A percentile compares a stretch with the other conserved stretches of the same genome.
Conservation (phyloP, 495 filamentous ascomycete species). For the Monascus purpureus region DNA sequence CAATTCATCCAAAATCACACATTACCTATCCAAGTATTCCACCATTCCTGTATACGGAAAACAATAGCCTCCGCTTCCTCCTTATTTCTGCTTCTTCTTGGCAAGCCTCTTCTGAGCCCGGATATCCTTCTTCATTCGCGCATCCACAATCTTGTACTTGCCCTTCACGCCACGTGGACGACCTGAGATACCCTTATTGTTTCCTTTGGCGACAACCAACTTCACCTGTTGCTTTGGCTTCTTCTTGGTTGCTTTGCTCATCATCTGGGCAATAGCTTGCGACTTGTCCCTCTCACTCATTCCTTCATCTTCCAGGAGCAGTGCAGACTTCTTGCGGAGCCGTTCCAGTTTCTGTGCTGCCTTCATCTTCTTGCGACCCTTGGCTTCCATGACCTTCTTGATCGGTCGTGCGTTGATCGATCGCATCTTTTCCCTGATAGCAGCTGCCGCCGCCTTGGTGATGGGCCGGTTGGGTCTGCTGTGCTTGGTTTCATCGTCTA, state of each 20-base stretch:
- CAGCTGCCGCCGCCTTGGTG: constrained; percentile 72
- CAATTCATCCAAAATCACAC: too few relatives aligned
- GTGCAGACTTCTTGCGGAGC: constrained; percentile 82
- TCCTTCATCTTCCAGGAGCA: constrained; percentile 74
- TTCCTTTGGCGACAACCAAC: constrained; percentile 76
- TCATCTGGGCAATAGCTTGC: constrained; percentile 62
- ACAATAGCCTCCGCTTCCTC: too few relatives aligned
- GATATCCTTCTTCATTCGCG: constrained; percentile 95
- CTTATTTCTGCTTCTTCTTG: constrained; percentile 42
- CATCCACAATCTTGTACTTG: constrained; percentile 97
- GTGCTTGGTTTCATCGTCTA: constrained; percentile 81
- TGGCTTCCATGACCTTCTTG: constrained; percentile 97
- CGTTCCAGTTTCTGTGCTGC: constrained; percentile 82
- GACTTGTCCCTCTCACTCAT: constrained; percentile 95
- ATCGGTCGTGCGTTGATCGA: constrained; percentile 93
- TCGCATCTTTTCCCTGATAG: constrained; percentile 90
- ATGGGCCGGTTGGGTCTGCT: constrained; percentile 75
- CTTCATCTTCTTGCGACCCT: constrained; percentile 93
- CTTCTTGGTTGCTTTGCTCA: constrained; percentile 72
- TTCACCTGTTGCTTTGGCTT: constrained; percentile 72
- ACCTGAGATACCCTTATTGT: constrained; percentile 70
- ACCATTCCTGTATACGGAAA: too few relatives aligned
- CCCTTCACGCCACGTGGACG: constrained; percentile 83
- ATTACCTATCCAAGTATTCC: too few relatives aligned
- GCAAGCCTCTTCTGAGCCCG: constrained; percentile 74